Evolutionary conservation across 202 grass and related monocot genomes (phyloP).

Genomic region (Cymbopogon flexuosus): DNA sequence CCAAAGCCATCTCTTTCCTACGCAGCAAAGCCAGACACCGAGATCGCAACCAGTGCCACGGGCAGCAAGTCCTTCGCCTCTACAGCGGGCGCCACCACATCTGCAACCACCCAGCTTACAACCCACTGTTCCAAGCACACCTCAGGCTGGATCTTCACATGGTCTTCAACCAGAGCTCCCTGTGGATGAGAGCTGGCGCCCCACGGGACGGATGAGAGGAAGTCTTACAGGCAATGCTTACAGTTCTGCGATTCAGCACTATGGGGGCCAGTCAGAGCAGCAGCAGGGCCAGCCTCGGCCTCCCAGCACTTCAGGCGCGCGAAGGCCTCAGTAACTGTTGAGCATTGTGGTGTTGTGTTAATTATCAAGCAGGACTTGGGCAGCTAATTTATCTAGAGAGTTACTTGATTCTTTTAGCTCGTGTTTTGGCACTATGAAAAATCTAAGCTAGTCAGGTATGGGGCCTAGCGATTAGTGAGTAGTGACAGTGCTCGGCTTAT

Average conservation of each 20-base stretch:
- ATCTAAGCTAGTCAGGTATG: not conserved
- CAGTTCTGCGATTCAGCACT: conserved; percentile 46
- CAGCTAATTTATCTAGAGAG: not conserved
- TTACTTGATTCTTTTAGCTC: not conserved
- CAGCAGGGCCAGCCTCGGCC: conserved; percentile 20
- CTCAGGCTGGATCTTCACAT: conserved; percentile 9
- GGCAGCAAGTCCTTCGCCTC: conserved; percentile 3
- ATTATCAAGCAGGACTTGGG: not conserved
- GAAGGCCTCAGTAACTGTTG: not conserved
- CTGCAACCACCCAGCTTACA: not conserved
- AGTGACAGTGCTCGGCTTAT: not conserved
- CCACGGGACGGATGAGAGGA: conserved; percentile 73
- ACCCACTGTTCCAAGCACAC: not conserved
- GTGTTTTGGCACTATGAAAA: not conserved
- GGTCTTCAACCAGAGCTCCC: conserved; percentile 23
- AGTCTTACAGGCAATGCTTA: conserved; percentile 79
- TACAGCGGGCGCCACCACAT: not conserved
- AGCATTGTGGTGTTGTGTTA: not conserved
- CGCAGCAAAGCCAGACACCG: conserved; percentile 17
- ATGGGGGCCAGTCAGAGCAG: conserved; percentile 26
- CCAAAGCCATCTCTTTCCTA: not conserved
- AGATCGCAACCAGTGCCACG: conserved; percentile 10
- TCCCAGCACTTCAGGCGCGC: not conserved
- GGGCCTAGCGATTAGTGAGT: not conserved
- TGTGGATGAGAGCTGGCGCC: conserved; percentile 64